Conservation (phyloP, 2,329 filamentous ascomycete genomes). For the Phyllosticta citriasiana region DNA sequence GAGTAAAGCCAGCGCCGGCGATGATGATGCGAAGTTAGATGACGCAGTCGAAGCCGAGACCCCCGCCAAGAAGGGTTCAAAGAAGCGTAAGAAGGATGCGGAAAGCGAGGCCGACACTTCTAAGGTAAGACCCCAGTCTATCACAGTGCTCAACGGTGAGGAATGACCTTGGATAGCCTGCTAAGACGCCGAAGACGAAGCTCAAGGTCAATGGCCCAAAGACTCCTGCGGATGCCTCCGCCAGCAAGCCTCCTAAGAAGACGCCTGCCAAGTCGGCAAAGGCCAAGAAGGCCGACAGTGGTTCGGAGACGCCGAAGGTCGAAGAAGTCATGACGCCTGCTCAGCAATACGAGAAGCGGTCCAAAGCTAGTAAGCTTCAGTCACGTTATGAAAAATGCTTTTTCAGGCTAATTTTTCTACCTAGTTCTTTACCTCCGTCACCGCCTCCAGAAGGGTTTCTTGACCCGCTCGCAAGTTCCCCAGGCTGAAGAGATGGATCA, state of each 20-base stretch:
- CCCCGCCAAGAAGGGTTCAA: slow-evolving; percentile 24
- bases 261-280: slow-evolving; percentile 32
- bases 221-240: slow-evolving; percentile 20
- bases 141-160: slow-evolving; percentile 18
- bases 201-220: slow-evolving; percentile 36
- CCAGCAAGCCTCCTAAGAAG: slow-evolving; percentile 26
- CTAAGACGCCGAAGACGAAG: slow-evolving; percentile 43
- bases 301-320: slow-evolving; percentile 46
- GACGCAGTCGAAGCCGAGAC: slow-evolving; percentile 32
- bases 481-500: slow-evolving; percentile 73
- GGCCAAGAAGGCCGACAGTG: slow-evolving; percentile 41
- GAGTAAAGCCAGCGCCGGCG: slow-evolving; percentile 21
- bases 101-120: slow-evolving; percentile 60
- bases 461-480: slow-evolving; percentile 75
- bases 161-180: slow-evolving; percentile 25
- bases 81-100: slow-evolving; percentile 70
- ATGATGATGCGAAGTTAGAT: slow-evolving; percentile 30
- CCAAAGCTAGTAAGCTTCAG: slow-evolving; percentile 43
- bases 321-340: slow-evolving; percentile 45
- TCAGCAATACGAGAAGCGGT: slow-evolving; percentile 46
- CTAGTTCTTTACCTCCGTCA: slow-evolving; percentile 85
- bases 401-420: not conserved
- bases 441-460: slow-evolving; percentile 86
- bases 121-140: slow-evolving; percentile 35
- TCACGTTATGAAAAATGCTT: not conserved